Base-by-base conservation (phyloP, 2,329 filamentous ascomycete genomes). In the Rhexocercosporidium sp. region DNA sequence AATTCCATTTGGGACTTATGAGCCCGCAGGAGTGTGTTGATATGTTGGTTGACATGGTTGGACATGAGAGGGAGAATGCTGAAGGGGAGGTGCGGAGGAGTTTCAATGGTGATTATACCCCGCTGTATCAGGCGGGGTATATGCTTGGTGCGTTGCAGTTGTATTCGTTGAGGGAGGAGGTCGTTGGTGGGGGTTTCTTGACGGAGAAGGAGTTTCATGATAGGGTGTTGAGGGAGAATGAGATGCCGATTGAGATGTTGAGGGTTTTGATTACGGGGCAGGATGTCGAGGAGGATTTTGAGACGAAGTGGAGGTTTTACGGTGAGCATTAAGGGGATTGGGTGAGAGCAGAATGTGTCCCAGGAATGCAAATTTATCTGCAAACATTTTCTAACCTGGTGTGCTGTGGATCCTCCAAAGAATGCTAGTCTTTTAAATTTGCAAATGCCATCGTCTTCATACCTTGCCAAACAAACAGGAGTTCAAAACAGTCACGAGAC, bases 11-110 rank as follows among this genome's bases (percentile, higher is more conserved):
- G 0, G 85, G 85, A 1, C 74, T 82, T 68, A 82, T 87, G 80
- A 81, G 77, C 11, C 81, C 86, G 1, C 79, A 81, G 66, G 82
- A 87, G 71, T 88, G 85, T 62, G 82, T 89, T 18, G 84, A 89
- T 67, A 73, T 87, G 63, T 79, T 89, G 1, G 85, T 88, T 0
- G 76, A 85, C 29, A 80, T 80, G 74, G 86, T 88, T 0, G 86
- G 86, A 0, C 87, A 89, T 71, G 86, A 89, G 76, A 79, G 84
- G 7, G 82, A 83, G 1, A 88, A 84, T 3, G 87, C 87, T 0
- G 86, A 89, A 74, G 87, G 85, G 0, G 87, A 89, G 74, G 86
- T 89, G 0, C 79, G 86, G 18, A 77, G 87, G 29, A 86, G 83
- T 16, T 81, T 89, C 37, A 82, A 81, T 66, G 86, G 85, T 1